Evolutionary conservation across 1,284 basidiomycete species (phyloP), one percentile per base, ranked within the genome.

Genomic region (Microbotryomycetes sp.): DNA sequence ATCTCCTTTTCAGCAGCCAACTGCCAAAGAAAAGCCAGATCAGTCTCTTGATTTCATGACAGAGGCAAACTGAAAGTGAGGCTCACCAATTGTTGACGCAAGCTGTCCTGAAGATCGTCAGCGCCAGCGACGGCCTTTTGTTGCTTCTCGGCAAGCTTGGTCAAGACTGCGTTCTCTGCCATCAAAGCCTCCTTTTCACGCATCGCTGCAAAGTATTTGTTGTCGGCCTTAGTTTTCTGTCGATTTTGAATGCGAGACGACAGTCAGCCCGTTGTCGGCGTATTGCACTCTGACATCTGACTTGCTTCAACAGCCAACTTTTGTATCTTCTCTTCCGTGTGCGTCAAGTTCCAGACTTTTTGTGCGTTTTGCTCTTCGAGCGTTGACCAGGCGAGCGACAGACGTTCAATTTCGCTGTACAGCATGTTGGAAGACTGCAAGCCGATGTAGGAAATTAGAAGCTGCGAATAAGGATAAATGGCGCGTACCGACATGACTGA

Each of bases 141-240:
- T 72, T 93, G 90, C 69, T 89, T 89, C 72, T 93, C 90, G 18
- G 85, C 75, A 52, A 81, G 82, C 45, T 83, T 79, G 35, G 79
- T 75, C 24, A 86, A 76, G 35, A 81, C 83, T 73, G 89, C 88
- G 61, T 84, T 81, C 74, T 96, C 90, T 2, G 79, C 80, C 41
- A 91, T 88, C 5, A 87, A 76, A 3, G 87, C 85, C 65, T 97
- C 92, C 74, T 90, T 92, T 60, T 87, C 85, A 31, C 90, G 85
- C 87, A 94, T 91, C 5, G 87, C 85, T 27, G 88, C 83, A 74
- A 87, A 97, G 76, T 86, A 97, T 76, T 92, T 96, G 79, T 92
- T 96, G 71, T 97, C 93, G 23, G 89, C 85, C 77, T 94, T 97
- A 15, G 90, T 88, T 85, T 84, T 88, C 83, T 87, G 71, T 50